These are phyloP conservation scores for Aspergillus aculeatus DNA, from an alignment of 2,329 filamentous ascomycete genomes.

Conservation along the genomic window DNA sequence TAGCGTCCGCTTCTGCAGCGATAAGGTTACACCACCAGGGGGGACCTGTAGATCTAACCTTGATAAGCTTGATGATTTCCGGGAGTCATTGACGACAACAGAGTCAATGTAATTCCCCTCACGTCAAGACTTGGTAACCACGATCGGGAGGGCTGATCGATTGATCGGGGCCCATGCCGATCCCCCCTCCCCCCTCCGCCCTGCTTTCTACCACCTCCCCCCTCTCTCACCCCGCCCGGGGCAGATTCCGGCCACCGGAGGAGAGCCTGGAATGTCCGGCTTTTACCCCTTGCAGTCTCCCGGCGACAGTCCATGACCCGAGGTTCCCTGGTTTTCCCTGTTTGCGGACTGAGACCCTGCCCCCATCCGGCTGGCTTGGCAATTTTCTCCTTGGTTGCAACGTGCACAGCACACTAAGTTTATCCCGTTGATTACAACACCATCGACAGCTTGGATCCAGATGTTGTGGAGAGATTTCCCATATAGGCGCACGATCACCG, in stretches of 20 bases:
- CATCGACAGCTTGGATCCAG: not conserved
- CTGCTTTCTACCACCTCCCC: too few species aligned
- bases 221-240: too few species aligned
- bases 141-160: not conserved
- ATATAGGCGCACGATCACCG: not conserved
- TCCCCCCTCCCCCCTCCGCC: too few species aligned
- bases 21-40: not conserved
- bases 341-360: not conserved
- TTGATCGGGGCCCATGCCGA: not conserved
- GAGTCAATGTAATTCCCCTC: not conserved
- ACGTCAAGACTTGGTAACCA: not conserved
- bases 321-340: not conserved
- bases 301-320: not conserved
- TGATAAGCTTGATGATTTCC: not conserved
- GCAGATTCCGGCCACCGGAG: not conserved
- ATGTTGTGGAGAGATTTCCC: not conserved
- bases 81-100: not conserved
- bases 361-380: not conserved
- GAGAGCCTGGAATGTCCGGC: not conserved
- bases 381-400: not conserved
- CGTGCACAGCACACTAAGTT: not conserved
- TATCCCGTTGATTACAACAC: not conserved
- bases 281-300: not conserved
- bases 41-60: not conserved
- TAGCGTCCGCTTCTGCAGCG: not conserved